phyloP scores from a whole-genome alignment of 345 rosid species.

The Raphanus raphanistrum region DNA sequence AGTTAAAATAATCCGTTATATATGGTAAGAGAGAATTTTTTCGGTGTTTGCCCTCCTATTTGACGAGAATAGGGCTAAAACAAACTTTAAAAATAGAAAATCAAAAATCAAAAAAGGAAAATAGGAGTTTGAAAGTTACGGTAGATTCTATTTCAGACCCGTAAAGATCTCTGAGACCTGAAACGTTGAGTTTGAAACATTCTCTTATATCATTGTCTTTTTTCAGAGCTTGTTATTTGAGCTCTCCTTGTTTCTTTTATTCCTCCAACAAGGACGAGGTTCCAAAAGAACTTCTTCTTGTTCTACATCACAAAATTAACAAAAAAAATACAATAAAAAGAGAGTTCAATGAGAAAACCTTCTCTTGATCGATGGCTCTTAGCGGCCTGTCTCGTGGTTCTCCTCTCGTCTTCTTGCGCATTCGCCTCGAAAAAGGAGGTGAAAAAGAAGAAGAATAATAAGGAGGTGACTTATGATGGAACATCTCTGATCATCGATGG shows the following conservation, averaged over 20 bases:
- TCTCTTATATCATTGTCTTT: slow-evolving; percentile 37
- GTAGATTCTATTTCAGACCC: slow-evolving; percentile 38
- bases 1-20: not conserved
- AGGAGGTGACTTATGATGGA: slow-evolving; percentile 44
- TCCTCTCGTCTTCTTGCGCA: slow-evolving; percentile 24
- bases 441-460: slow-evolving; percentile 13
- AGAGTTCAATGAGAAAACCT: slow-evolving; percentile 33
- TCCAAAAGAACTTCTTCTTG: slow-evolving; percentile 38
- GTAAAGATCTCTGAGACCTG: slow-evolving; percentile 35
- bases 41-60: slow-evolving; percentile 15
- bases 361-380: slow-evolving; percentile 38
- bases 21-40: not conserved
- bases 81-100: slow-evolving; percentile 29
- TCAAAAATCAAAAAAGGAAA: not conserved
- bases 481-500: slow-evolving; percentile 44
- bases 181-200: slow-evolving; percentile 21
- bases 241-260: slow-evolving; percentile 38
- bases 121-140: slow-evolving; percentile 19
- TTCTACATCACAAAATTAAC: slow-evolving; percentile 1
- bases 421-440: slow-evolving; percentile 13
- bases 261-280: slow-evolving; percentile 41
- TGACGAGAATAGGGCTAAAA: slow-evolving; percentile 14
- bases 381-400: slow-evolving; percentile 22
- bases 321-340: not conserved
- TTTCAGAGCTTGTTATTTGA: slow-evolving; percentile 27